phyloP scores from a whole-genome alignment of 1,139 yeast species.

The Saccharomycopsis hybrid region DNA sequence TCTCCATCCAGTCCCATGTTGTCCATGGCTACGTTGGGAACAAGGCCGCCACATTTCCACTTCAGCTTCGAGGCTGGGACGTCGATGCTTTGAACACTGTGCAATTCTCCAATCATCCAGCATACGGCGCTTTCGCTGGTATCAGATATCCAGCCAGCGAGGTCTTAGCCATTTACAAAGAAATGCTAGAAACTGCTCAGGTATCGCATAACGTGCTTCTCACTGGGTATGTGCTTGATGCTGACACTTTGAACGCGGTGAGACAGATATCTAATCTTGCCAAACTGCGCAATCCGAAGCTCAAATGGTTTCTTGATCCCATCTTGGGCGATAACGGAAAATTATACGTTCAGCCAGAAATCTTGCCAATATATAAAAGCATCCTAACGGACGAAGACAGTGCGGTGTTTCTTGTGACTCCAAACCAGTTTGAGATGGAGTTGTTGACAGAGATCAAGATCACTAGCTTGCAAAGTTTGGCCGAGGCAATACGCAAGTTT shows the following conservation, averaged over 20 bases:
- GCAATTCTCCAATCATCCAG: constrained; percentile 63
- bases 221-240: constrained; percentile 63
- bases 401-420: constrained; percentile 66
- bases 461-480: constrained; percentile 35
- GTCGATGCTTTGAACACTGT: constrained; percentile 61
- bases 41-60: constrained; percentile 56
- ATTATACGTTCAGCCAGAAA: constrained; percentile 67
- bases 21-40: constrained; percentile 66
- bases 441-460: constrained; percentile 52
- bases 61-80: constrained; percentile 61
- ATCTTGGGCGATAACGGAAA: constrained; percentile 91
- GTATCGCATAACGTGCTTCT: constrained; percentile 45
- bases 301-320: constrained; percentile 74
- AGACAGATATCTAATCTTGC: constrained; percentile 33
- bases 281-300: constrained; percentile 21
- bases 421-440: constrained; percentile 89
- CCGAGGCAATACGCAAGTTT: constrained; percentile 40
- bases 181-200: constrained; percentile 37
- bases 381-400: constrained; percentile 38
- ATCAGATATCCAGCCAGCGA: constrained; percentile 31
- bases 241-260: constrained; percentile 43
- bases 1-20: constrained; percentile 53
- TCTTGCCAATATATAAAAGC: constrained; percentile 58
- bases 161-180: constrained; percentile 38
- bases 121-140: constrained; percentile 47